Conservation (phyloP, 805 yeast genomes). For the Candida mattraensis region DNA sequence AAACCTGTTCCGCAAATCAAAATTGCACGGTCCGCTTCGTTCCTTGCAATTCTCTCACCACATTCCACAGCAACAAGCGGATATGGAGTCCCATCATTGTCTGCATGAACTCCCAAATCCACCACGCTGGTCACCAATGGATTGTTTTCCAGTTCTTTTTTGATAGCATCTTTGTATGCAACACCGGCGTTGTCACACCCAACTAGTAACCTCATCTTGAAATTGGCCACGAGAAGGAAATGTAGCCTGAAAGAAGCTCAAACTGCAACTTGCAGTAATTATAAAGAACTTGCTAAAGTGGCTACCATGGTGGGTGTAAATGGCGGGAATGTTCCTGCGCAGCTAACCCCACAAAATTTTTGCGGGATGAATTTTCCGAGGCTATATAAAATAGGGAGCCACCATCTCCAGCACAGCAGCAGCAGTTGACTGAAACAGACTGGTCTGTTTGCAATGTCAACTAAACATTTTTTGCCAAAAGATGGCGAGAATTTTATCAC, state of each 20-base stretch:
- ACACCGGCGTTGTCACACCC: conserved; percentile 47
- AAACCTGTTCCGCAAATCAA: conserved; percentile 49
- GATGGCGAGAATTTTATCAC: conserved; percentile 35
- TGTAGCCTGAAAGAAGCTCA: too few relatives aligned
- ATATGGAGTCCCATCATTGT: conserved; percentile 38
- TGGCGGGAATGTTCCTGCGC: too few relatives aligned
- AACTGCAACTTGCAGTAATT: too few relatives aligned
- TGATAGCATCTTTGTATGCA: conserved; percentile 40
- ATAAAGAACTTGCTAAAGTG: too few relatives aligned
- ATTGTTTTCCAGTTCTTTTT: conserved; percentile 33
- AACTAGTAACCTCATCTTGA: conserved; percentile 32
- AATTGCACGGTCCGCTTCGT: conserved; percentile 44
- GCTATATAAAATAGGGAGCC: too few relatives aligned
- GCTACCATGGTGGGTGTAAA: too few relatives aligned
- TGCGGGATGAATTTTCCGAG: too few relatives aligned
- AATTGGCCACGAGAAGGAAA: too few relatives aligned
- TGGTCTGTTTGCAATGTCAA: too few relatives aligned
- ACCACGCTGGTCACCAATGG: conserved; percentile 32
- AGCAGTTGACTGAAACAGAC: too few relatives aligned
- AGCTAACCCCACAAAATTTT: too few relatives aligned
- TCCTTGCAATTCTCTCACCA: conserved; percentile 39
- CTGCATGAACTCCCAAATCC: conserved; percentile 40
- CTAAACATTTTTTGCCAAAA: conserved; percentile 43
- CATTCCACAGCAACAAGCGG: conserved; percentile 44
- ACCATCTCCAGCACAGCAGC: too few relatives aligned